Evolutionary conservation across 1,284 basidiomycete genomes (phyloP), one percentile per base, ranked within the genome.

Genomic region (Tilletia setariae): DNA sequence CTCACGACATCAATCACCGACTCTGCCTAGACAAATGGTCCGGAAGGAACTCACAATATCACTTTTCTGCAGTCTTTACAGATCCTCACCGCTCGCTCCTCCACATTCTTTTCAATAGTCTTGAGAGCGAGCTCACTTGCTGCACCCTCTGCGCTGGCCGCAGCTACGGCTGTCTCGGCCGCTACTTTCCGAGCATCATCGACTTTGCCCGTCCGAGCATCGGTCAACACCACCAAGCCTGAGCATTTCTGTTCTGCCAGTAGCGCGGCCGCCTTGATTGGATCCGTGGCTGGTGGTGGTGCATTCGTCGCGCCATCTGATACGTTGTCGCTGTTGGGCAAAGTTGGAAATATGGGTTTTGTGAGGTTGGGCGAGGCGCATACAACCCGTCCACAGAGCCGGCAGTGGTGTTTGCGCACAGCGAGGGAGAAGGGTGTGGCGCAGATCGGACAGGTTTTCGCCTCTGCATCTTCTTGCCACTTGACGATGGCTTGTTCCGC

Each of bases 321-420:
- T 40, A 11, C 11, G 11, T 11, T 40, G 4, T 40, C 35, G 35
- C 35, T 40, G 35, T 40, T 40, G 35, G 35, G 35, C 35, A 40
- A 40, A 11, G 35, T 40, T 40, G 35, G 35, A 11, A 40, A 2
- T 81, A 72, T 1, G 74, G 73, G 0, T 15, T 30, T 32, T 49
- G 77, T n/a, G 53, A 83, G 92, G 1, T 90, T 86, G 0, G 94
- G 93, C 1, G 96, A 86, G 0, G 94, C 91, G 79, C 95, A 98
- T 2, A 98, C 89, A 59, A 98, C 91, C 49, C 90, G 87, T 0
- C 95, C 95, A 76, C 95, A 98, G 6, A 98, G 85, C 9, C 96
- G 89, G 83, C 95, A 98, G 81, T 98, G 95, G 76, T 98, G 95
- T 84, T 96, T 96, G 19, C 95, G 89, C 70, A 93, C 95, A 0